Evolutionary conservation across 148 eudicot genomes (phyloP), one percentile per base, ranked within the genome.

Genomic region (Nyssa sinensis): DNA sequence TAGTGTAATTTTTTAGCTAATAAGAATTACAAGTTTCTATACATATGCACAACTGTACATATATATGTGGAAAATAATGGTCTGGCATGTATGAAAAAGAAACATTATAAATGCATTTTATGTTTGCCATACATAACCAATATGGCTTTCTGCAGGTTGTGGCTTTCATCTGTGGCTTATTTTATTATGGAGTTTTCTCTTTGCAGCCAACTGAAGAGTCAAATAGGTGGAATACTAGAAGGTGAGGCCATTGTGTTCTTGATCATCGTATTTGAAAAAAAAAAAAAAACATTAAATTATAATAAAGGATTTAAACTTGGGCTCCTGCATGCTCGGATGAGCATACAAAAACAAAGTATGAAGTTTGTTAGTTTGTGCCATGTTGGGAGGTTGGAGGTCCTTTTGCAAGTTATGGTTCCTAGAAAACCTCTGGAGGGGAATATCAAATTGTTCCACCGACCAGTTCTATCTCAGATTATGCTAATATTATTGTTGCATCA

Each of bases 111-210:
- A n/a, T 11, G 51, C 2, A 19, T 44, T 14, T 11, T 55, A 17
- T 19, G 25, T n/a, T n/a, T n/a, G n/a, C n/a, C n/a, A n/a, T n/a
- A n/a, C n/a, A n/a, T n/a, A n/a, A 25, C n/a, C 37, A 28, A 30
- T 62, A 31, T 35, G 37, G 32, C 27, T 10, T 75, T 66, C n/a
- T 74, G 75, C 86, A 91, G 97, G 91, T 64, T 72, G 93, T 89
- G 75, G 97, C 97, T 49, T 86, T 89, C 75, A 63, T 82, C 35
- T 86, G 86, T 47, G 90, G 93, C 81, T 24, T 80, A 57, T 73
- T 84, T 65, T 79, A 81, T 70, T 87, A 79, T 74, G 85, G 67
- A 70, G 39, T 91, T 63, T 67, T 73, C 59, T 83, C 81, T 10
- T 41, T 75, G 55, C 74, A 78, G 66, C 75, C 79, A 58, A 77